Base-by-base conservation (phyloP, 2,329 filamentous ascomycete genomes). In the Lojkania enalia region DNA sequence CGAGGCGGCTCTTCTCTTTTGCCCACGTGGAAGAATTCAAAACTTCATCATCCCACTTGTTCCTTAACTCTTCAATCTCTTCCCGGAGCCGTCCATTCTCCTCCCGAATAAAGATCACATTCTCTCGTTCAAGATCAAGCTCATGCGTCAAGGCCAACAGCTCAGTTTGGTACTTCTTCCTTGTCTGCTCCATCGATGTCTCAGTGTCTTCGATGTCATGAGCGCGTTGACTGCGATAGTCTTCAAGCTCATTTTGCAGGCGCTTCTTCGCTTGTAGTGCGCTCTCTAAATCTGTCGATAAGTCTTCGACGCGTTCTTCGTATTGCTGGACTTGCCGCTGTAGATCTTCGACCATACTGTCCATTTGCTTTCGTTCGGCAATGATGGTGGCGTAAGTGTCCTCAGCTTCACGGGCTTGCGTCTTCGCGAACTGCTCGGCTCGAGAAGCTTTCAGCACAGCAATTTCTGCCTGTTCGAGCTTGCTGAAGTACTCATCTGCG, bases 141-240 rank as follows among this genome's bases (percentile, higher is more conserved):
- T 99, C 94, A 60, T 91, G 90, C 40, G 88, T 94, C 37, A 97
- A 77, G 3, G 87, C 87, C 13, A 89, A 87, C 66, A 96, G 90
- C 69, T 99, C 92, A 31, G 86, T 82, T 67, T 97, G 94, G 67
- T 97, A 99, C 77, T 97, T 99, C 78, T 92, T 94, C 62, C 92
- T 84, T 32, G 92, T 96, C 71, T 97, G 92, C 72, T 99, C 94
- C 82, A 96, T 88, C 56, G 88, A 94, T 7, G 86, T 86, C 71
- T 97, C 92, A 70, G 94, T 96, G 71, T 99, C 92, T 70, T 97
- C 94, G 44, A 97, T 88, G 61, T 97, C 94, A 70, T 95, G 95
- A 46, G 91, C 91, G 35, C 92, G 84, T 71, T 96, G 91, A 65
- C 86, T 95, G 48, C 94, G 85, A 75, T 97, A 99, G 71, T 99